phyloP scores from a whole-genome alignment of 2,329 filamentous ascomycete genomes.

The Calonectria ilicicola region DNA sequence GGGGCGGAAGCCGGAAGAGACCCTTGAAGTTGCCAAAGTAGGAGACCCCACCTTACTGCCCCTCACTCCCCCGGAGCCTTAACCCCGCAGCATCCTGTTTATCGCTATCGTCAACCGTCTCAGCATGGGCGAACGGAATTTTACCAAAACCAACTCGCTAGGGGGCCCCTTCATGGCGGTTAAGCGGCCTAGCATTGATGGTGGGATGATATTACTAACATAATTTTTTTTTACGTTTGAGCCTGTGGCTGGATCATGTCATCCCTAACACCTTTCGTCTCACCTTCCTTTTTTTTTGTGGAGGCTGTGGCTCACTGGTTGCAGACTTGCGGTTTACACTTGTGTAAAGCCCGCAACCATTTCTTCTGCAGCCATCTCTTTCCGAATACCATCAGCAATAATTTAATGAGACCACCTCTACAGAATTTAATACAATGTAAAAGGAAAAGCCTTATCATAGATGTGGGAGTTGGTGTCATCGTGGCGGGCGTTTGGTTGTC shows the following conservation, averaged over 20 bases:
- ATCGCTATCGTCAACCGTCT: slow-evolving; percentile 1
- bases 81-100: slow-evolving; percentile 12
- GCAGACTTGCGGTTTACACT: neutral
- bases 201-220: neutral
- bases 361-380: neutral
- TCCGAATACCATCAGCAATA: neutral
- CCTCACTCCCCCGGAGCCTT: slow-evolving; percentile 16
- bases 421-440: neutral
- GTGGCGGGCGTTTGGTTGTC: neutral
- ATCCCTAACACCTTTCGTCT: neutral
- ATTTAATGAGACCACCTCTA: neutral
- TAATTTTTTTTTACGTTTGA: neutral
- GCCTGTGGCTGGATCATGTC: neutral
- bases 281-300: neutral
- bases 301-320: neutral
- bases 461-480: neutral
- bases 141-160: neutral
- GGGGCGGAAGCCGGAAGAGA: slow-evolving; percentile 1
- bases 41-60: neutral
- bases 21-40: neutral
- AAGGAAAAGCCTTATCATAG: neutral
- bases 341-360: neutral
- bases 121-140: neutral
- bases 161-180: neutral
- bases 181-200: neutral